Evolutionary conservation across 1,139 yeast species (phyloP).

Genomic region (Meyerozyma guilliermondii): DNA sequence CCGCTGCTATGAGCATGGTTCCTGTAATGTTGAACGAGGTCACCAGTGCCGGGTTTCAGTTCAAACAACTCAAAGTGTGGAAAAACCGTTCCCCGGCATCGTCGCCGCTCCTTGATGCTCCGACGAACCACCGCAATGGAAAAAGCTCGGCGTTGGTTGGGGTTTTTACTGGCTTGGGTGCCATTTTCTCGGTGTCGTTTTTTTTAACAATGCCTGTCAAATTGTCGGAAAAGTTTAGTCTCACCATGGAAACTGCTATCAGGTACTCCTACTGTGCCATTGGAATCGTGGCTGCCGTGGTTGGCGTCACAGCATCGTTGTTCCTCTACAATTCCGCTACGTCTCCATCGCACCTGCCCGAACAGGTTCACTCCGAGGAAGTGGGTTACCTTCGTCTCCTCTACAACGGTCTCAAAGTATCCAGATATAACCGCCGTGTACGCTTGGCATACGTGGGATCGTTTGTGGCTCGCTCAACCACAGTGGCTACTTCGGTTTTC

Average conservation of each 20-base stretch:
- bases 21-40: slow-evolving; percentile 52
- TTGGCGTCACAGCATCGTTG: slow-evolving; percentile 32
- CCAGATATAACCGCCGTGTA: slow-evolving; percentile 26
- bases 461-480: slow-evolving; percentile 59
- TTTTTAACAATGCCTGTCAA: slow-evolving; percentile 46
- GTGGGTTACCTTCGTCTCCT: slow-evolving; percentile 20
- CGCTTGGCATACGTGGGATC: slow-evolving; percentile 58
- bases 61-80: slow-evolving; percentile 19
- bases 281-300: slow-evolving; percentile 35
- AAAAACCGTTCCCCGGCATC: slow-evolving; percentile 5
- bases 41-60: slow-evolving; percentile 38
- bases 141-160: slow-evolving; percentile 60
- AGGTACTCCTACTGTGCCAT: slow-evolving; percentile 46
- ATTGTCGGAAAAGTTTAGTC: slow-evolving; percentile 21
- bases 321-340: slow-evolving; percentile 37
- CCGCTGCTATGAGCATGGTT: slow-evolving; percentile 47
- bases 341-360: slow-evolving; percentile 4
- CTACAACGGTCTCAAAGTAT: slow-evolving; percentile 39
- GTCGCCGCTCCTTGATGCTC: slow-evolving; percentile 1
- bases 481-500: slow-evolving; percentile 57
- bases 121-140: slow-evolving; percentile 35
- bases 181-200: slow-evolving; percentile 50
- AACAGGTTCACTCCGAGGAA: slow-evolving; percentile 11
- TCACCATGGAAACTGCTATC: slow-evolving; percentile 36
- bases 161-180: slow-evolving; percentile 62